A percentile compares a stretch with the other conserved stretches of the same genome.
phyloP scores from a whole-genome alignment of 257 asterid species.

The Marsdenia floribunda region DNA sequence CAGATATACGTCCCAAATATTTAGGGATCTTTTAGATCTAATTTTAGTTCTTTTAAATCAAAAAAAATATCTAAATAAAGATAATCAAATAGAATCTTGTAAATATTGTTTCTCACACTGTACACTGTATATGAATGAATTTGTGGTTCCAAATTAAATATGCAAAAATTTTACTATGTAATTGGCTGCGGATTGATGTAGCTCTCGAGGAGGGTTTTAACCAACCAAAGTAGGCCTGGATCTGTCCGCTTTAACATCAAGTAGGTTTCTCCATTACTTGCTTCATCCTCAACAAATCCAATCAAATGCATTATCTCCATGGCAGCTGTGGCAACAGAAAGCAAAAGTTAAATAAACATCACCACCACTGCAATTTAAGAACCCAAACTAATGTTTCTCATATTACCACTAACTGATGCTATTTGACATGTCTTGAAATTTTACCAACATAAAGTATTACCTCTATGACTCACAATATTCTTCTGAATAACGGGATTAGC shows the following conservation, averaged over 20 bases:
- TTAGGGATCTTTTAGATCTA: too few relatives aligned
- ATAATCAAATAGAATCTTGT: too few relatives aligned
- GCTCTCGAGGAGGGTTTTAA: slow-evolving; percentile 63
- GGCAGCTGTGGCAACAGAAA: slow-evolving; percentile 55
- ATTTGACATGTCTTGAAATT: neutral
- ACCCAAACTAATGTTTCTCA: neutral
- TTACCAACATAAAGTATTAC: slow-evolving; percentile 22
- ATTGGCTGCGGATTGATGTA: slow-evolving; percentile 19
- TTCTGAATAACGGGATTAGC: slow-evolving; percentile 69
- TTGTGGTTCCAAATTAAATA: too few relatives aligned
- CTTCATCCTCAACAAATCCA: slow-evolving; percentile 67
- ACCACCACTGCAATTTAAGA: neutral
- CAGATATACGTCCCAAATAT: too few relatives aligned
- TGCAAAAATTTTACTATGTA: neutral
- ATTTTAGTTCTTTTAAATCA: too few relatives aligned
- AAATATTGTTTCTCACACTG: too few relatives aligned
- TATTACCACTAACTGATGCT: neutral
- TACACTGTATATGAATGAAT: too few relatives aligned
- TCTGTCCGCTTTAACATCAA: slow-evolving; percentile 69
- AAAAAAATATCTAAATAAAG: too few relatives aligned
- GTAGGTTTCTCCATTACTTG: slow-evolving; percentile 40
- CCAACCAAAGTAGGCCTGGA: slow-evolving; percentile 90
- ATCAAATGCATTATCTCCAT: slow-evolving; percentile 49
- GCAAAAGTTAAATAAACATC: neutral
- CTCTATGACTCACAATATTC: slow-evolving; percentile 51